Conservation (phyloP, 2,329 filamentous ascomycete species). For the Hypoxylon sp. region DNA sequence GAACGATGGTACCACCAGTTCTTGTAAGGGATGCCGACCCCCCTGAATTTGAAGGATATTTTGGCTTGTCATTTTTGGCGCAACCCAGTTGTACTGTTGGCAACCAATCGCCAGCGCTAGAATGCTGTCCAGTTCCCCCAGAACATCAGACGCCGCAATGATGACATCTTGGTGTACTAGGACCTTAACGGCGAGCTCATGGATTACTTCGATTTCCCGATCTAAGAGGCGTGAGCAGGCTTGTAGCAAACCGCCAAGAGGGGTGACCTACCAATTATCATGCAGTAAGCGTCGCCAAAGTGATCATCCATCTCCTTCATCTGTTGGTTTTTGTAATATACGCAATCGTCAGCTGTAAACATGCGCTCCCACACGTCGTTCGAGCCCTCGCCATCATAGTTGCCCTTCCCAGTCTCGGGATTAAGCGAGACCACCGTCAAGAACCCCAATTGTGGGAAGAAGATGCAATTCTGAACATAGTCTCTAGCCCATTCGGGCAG, state of each 20-base stretch:
- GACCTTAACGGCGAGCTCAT: slow-evolving; percentile 75
- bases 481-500: slow-evolving; percentile 66
- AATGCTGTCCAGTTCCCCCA: slow-evolving; percentile 87
- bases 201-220: slow-evolving; percentile 86
- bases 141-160: slow-evolving; percentile 74
- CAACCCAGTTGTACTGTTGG: slow-evolving; percentile 72
- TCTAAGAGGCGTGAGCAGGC: slow-evolving; percentile 57
- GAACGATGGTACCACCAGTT: slow-evolving; percentile 80
- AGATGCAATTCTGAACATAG: slow-evolving; percentile 77
- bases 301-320: slow-evolving; percentile 83
- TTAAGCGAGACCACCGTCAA: slow-evolving; percentile 77
- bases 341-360: slow-evolving; percentile 74
- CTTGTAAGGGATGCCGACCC: slow-evolving; percentile 89
- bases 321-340: slow-evolving; percentile 85
- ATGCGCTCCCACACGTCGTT: slow-evolving; percentile 76
- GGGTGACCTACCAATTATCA: slow-evolving; percentile 74
- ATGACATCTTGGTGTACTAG: slow-evolving; percentile 74
- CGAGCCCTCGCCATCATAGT: slow-evolving; percentile 68
- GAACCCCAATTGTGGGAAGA: slow-evolving; percentile 91
- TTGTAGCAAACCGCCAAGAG: neutral
- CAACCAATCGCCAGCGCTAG: slow-evolving; percentile 83
- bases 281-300: slow-evolving; percentile 84
- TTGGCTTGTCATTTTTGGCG: slow-evolving; percentile 72
- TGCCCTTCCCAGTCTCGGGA: slow-evolving; percentile 61
- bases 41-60: slow-evolving; percentile 77